phyloP scores from a whole-genome alignment of 805 yeast species.

The Monosporozyma servazzii region DNA sequence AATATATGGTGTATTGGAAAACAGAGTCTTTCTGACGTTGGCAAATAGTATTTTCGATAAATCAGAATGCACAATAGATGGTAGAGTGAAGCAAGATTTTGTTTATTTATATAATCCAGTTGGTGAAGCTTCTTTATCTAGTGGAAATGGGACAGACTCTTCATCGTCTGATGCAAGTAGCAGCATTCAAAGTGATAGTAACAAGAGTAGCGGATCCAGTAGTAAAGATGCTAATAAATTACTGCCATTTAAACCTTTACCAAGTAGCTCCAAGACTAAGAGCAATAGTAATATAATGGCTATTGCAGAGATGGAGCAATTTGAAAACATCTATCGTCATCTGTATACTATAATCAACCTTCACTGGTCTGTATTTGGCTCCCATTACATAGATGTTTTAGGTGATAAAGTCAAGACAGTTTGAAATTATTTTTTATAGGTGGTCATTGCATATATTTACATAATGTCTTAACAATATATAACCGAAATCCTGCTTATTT shows the following conservation, averaged over 20 bases:
- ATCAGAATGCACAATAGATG: slow-evolving; percentile 32
- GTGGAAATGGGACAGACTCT: slow-evolving; percentile 4
- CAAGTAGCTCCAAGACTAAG: not conserved
- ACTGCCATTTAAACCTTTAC: slow-evolving; percentile 4
- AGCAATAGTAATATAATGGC: slow-evolving; percentile 9
- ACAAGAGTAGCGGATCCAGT: not conserved
- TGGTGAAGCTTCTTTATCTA: slow-evolving; percentile 5
- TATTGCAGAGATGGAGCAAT: slow-evolving; percentile 38
- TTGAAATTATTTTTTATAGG: slow-evolving; percentile 70
- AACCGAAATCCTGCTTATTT: too few species aligned
- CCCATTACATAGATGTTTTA: slow-evolving; percentile 44
- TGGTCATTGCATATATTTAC: slow-evolving; percentile 84
- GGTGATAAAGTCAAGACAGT: slow-evolving; percentile 14
- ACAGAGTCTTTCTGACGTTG: slow-evolving; percentile 47
- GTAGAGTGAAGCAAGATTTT: slow-evolving; percentile 29
- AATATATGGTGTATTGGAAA: slow-evolving; percentile 69
- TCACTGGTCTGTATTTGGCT: slow-evolving; percentile 79
- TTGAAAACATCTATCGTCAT: slow-evolving; percentile 49
- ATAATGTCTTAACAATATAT: slow-evolving; percentile 37
- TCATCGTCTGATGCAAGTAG: slow-evolving; percentile 3
- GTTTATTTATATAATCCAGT: slow-evolving; percentile 20
- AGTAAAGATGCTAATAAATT: not conserved
- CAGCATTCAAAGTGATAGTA: not conserved
- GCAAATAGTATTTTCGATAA: slow-evolving; percentile 30
- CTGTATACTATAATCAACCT: slow-evolving; percentile 59